Percentiles rank a stretch among this genome's conserved stretches.
These are phyloP conservation scores for Musa balbisiana DNA, from an alignment of 202 grass and related monocot species.

Conservation along the genomic window DNA sequence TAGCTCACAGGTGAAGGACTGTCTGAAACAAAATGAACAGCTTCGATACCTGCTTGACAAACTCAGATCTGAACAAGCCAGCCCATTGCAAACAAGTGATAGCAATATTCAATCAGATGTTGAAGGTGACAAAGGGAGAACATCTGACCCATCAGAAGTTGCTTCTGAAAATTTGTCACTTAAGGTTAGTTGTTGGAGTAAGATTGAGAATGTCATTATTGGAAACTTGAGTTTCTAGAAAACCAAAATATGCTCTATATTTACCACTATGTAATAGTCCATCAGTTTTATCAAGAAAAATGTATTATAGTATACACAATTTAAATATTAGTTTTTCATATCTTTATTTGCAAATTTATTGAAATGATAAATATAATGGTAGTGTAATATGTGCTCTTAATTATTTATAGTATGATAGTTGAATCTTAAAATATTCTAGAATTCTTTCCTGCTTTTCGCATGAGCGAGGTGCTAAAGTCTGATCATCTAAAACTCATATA, in stretches of 20 bases:
- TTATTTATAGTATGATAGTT: no score
- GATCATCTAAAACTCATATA: no score
- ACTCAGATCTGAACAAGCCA: slow-evolving; percentile 55
- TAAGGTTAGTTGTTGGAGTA: slow-evolving; percentile 43
- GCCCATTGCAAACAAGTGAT: slow-evolving; percentile 36
- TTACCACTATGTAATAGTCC: no score
- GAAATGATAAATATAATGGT: no score
- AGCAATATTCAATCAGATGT: slow-evolving; percentile 32
- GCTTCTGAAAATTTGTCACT: slow-evolving; percentile 48
- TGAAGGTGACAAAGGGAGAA: slow-evolving; percentile 37
- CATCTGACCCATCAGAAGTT: slow-evolving; percentile 35
- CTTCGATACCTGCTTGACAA: slow-evolving; percentile 55
- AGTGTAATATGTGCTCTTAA: no score
- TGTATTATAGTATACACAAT: no score
- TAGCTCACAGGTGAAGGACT: slow-evolving; percentile 72
- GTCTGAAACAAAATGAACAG: slow-evolving; percentile 88
- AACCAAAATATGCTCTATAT: background rate
- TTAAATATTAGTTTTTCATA: no score
- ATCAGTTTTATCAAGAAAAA: no score
- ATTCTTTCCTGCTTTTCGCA: no score
- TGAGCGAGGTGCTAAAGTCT: no score
- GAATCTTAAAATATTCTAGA: no score
- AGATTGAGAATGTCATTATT: slow-evolving; percentile 1
- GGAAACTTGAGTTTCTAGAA: background rate
- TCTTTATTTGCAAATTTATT: no score